These are phyloP conservation scores for Phialophora expanda DNA, from an alignment of 2,329 filamentous ascomycete genomes.

Conservation along the genomic window DNA sequence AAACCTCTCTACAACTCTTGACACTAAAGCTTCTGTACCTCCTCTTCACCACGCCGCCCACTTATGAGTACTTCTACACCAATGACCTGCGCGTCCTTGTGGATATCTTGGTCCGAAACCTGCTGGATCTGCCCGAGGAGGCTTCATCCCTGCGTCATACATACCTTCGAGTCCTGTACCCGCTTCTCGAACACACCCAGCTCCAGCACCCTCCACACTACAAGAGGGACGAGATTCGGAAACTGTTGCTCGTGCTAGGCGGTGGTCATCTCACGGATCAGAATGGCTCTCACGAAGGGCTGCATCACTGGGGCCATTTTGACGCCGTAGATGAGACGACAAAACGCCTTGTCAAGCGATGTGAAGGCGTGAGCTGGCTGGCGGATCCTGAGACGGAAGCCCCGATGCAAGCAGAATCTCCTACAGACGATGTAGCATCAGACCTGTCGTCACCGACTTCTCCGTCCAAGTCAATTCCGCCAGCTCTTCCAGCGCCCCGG, in stretches of 20 bases:
- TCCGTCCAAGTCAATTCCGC: conserved; percentile 38
- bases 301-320: conserved; percentile 55
- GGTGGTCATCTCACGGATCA: conserved; percentile 71
- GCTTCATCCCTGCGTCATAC: conserved; percentile 77
- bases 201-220: conserved; percentile 85
- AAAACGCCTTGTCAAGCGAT: conserved; percentile 53
- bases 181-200: conserved; percentile 88
- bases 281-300: conserved; percentile 38
- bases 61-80: conserved; percentile 98
- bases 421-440: conserved; percentile 33
- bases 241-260: conserved; percentile 73
- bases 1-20: conserved; percentile 92
- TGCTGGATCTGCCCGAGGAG: conserved; percentile 93
- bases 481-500: conserved; percentile 56
- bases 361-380: conserved; percentile 55
- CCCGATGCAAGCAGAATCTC: conserved; percentile 39
- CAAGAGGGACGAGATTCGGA: conserved; percentile 83
- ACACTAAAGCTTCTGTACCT: conserved; percentile 95
- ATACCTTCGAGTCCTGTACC: conserved; percentile 90
- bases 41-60: conserved; percentile 87
- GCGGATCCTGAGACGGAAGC: conserved; percentile 44
- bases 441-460: conserved; percentile 34
- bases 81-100: conserved; percentile 94
- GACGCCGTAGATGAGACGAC: conserved; percentile 58
- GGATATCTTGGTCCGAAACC: conserved; percentile 93